Percentiles rank a stretch among this genome's conserved stretches.
Evolutionary conservation across 140 eudicot species (phyloP).

Genomic region (Cichorium intybus): DNA sequence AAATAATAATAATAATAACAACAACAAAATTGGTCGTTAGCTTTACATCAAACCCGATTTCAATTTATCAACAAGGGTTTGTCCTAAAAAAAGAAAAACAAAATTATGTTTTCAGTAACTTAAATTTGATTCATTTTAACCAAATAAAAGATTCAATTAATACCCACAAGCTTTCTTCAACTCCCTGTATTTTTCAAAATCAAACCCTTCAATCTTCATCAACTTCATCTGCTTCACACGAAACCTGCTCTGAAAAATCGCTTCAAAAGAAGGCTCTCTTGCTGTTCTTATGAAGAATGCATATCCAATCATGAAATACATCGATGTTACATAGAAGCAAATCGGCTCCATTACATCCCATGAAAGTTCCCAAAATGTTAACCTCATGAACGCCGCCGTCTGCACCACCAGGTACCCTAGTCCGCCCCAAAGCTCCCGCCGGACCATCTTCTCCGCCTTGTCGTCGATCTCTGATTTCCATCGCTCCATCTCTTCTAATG

Average conservation of each 20-base stretch:
- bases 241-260: conserved; percentile 75
- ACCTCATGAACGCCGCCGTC: conserved; percentile 91
- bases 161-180: conserved; percentile 44
- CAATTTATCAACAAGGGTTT: conserved; percentile 6
- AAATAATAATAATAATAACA: background rate
- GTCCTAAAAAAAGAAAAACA: background rate
- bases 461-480: conserved; percentile 56
- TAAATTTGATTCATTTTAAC: conserved; percentile 4
- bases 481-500: conserved; percentile 60
- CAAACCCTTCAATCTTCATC: conserved; percentile 61
- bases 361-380: conserved; percentile 91
- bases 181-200: conserved; percentile 59
- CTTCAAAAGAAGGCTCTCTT: conserved; percentile 85
- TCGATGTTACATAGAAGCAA: conserved; percentile 84
- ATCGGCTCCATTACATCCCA: conserved; percentile 99
- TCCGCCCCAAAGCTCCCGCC: conserved; percentile 81
- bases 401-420: conserved; percentile 69
- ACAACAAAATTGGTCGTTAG: background rate
- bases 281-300: conserved; percentile 82
- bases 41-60: conserved; percentile 15
- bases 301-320: conserved; percentile 81
- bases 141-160: conserved; percentile 2
- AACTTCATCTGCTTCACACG: conserved; percentile 56
- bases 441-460: conserved; percentile 60
- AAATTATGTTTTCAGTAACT: conserved; percentile 13